Conservation (phyloP, 495 filamentous ascomycete genomes). For the Penicillium flavigenum region DNA sequence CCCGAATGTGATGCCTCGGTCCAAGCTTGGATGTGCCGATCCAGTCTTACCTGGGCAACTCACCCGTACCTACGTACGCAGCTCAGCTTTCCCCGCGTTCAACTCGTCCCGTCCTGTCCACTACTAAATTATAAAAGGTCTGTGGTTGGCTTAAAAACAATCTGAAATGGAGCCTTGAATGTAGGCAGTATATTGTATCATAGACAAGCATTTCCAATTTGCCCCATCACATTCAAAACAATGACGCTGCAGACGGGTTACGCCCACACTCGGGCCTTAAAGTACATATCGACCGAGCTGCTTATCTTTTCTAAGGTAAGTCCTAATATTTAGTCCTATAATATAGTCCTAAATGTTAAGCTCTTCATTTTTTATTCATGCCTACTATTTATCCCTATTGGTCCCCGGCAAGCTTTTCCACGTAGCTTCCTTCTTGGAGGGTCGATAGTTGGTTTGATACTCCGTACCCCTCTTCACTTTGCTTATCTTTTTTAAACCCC, state of each 20-base stretch:
- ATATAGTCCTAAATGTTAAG: neutral
- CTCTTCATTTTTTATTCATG: neutral
- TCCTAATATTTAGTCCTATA: neutral
- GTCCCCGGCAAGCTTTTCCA: neutral
- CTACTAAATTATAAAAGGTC: neutral
- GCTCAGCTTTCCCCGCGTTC: conserved; percentile 6
- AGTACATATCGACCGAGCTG: conserved; percentile 1
- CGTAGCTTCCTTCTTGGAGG: neutral
- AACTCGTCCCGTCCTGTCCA: neutral
- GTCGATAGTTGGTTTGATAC: conserved; percentile 1
- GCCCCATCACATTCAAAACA: neutral
- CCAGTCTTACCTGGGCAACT: neutral
- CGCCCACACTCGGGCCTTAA: neutral
- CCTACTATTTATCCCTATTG: neutral
- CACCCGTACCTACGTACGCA: too few species aligned
- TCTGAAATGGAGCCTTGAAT: neutral
- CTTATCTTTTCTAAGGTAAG: neutral
- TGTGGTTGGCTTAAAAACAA: neutral
- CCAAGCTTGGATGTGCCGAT: neutral
- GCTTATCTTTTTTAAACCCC: neutral
- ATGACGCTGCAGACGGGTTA: neutral
- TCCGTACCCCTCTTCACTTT: neutral
- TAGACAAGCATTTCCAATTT: neutral
- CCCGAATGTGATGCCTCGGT: conserved; percentile 17
- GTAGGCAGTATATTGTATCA: neutral